phyloP scores from a whole-genome alignment of 108 stramenopile species.

The Fragilariopsis cylindrus region DNA sequence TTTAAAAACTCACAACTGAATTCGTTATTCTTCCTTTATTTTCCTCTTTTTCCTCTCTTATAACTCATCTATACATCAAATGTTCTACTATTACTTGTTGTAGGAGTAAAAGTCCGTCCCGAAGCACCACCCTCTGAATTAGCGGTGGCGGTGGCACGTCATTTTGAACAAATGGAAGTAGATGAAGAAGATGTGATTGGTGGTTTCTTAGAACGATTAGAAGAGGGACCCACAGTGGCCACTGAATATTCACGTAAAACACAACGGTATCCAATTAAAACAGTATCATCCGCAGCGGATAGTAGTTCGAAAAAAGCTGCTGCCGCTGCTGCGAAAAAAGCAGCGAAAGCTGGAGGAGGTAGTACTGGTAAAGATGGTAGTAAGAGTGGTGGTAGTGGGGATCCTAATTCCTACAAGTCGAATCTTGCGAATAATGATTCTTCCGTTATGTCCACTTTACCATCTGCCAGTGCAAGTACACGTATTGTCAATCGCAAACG shows the following conservation, averaged over 20 bases:
- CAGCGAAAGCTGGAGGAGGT: too few relatives aligned
- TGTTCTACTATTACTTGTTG: not conserved
- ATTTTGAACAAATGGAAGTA: constrained; percentile 83
- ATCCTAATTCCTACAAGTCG: too few relatives aligned
- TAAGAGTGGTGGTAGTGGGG: too few relatives aligned
- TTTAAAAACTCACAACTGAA: too few relatives aligned
- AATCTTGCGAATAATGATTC: too few relatives aligned
- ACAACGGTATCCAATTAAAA: constrained; percentile 22
- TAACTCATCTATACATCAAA: not conserved
- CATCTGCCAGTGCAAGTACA: too few relatives aligned
- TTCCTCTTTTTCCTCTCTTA: not conserved
- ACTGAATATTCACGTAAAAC: constrained; percentile 79
- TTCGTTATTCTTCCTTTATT: not conserved
- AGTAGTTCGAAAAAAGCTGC: too few relatives aligned
- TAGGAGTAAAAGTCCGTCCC: constrained; percentile 62
- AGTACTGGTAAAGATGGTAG: too few relatives aligned
- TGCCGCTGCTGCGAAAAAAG: too few relatives aligned
- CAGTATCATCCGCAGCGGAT: not conserved
- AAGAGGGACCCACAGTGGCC: constrained; percentile 43
- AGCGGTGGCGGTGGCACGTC: constrained; percentile 85
- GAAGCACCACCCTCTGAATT: constrained; percentile 87
- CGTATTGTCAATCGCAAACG: constrained; percentile 57
- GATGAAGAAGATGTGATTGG: constrained; percentile 87
- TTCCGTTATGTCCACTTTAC: too few relatives aligned
- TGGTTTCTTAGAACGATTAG: constrained; percentile 77